A percentile compares a stretch with the other conserved stretches of the same genome.
Conservation (phyloP, 805 yeast genomes). For the Millerago galiae region DNA sequence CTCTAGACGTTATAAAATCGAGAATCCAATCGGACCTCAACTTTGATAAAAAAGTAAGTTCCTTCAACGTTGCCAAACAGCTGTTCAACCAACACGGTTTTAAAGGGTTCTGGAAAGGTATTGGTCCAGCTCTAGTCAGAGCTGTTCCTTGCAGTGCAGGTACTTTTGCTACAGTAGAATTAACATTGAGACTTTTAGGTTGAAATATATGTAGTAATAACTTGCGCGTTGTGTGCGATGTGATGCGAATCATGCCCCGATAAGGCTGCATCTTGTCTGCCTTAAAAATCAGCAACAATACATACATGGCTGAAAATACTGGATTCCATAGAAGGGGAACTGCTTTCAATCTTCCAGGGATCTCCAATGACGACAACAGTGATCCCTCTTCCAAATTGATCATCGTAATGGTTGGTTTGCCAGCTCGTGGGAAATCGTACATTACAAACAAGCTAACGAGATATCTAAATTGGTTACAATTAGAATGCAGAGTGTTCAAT, state of each 20-base stretch:
- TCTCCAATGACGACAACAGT: conserved; percentile 36
- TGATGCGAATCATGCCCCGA: background rate
- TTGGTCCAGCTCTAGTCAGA: conserved; percentile 50
- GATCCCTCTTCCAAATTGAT: conserved; percentile 55
- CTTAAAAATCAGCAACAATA: too few species aligned
- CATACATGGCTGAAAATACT: background rate
- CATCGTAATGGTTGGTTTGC: conserved; percentile 93
- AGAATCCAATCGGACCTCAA: conserved; percentile 61
- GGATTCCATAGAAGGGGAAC: conserved; percentile 43
- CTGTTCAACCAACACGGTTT: conserved; percentile 34
- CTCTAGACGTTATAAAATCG: conserved; percentile 87
- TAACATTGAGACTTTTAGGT: conserved; percentile 42
- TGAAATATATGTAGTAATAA: background rate
- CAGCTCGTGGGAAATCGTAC: conserved; percentile 93
- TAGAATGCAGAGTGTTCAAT: conserved; percentile 83
- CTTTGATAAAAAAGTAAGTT: conserved; percentile 39
- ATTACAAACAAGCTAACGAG: conserved; percentile 86
- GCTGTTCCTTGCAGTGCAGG: conserved; percentile 68
- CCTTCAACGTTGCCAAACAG: conserved; percentile 30
- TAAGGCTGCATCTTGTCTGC: background rate
- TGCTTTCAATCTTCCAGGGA: conserved; percentile 88
- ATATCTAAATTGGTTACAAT: conserved; percentile 90
- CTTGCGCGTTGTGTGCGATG: background rate
- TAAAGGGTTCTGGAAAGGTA: conserved; percentile 56
- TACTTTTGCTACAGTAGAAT: conserved; percentile 71